A percentile compares a stretch with the other conserved stretches of the same genome.
These are phyloP conservation scores for Aspergillus intermedius DNA, from an alignment of 2,329 filamentous ascomycete species.

Conservation along the genomic window DNA sequence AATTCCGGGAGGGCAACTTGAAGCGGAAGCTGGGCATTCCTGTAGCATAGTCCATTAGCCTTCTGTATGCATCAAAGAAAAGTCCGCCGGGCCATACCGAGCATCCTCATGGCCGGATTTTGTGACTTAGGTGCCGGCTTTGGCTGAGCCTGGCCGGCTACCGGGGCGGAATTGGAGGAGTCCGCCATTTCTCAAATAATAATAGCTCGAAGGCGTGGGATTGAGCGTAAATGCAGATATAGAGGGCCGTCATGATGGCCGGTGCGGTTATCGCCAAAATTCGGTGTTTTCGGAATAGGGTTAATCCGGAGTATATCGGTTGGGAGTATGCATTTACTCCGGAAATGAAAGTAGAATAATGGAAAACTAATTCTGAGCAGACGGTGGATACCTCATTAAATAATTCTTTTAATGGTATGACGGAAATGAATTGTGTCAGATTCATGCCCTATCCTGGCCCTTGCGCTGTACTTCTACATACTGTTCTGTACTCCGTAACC, in stretches of 20 bases:
- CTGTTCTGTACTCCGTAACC: too few relatives aligned
- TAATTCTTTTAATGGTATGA: too few relatives aligned
- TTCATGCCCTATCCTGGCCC: too few relatives aligned
- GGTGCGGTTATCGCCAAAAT: background rate
- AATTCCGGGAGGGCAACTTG: conserved; percentile 89
- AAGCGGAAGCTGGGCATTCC: conserved; percentile 77
- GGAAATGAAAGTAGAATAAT: background rate
- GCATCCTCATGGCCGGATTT: conserved; percentile 70
- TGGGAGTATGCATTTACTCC: background rate
- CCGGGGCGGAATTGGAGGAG: conserved; percentile 27
- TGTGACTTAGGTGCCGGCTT: conserved; percentile 44
- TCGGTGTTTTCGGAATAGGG: background rate
- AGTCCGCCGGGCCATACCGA: conserved; percentile 40
- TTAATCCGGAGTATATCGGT: background rate
- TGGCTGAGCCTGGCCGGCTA: conserved; percentile 31
- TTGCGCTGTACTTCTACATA: too few relatives aligned
- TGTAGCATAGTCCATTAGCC: conserved; percentile 21
- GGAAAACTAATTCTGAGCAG: background rate
- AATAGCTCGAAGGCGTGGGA: background rate
- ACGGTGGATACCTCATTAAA: too few relatives aligned
- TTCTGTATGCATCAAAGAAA: conserved; percentile 7
- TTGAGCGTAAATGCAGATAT: background rate
- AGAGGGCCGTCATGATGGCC: background rate
- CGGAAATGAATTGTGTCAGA: background rate
- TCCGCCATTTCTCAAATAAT: conserved; percentile 28